Evolutionary conservation across 2,329 filamentous ascomycete species (phyloP).

Genomic region (Curvularia verruculosa): DNA sequence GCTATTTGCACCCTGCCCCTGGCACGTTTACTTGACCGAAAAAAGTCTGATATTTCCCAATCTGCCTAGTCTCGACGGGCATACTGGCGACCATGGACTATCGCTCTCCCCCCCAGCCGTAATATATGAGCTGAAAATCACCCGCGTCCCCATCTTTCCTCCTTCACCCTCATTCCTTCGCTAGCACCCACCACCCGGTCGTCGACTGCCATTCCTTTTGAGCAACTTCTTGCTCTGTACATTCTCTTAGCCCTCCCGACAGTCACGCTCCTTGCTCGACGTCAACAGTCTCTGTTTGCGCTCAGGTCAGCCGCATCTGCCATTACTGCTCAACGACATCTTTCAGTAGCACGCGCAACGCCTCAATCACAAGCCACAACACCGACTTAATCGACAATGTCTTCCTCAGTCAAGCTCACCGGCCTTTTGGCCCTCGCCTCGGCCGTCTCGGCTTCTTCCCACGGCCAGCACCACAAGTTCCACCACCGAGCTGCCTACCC

Average conservation of each 20-base stretch:
- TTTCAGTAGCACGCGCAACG: slow-evolving; percentile 8
- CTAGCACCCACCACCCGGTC: slow-evolving; percentile 12
- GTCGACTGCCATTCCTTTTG: slow-evolving; percentile 15
- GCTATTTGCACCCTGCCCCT: slow-evolving; percentile 13
- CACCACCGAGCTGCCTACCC: slow-evolving; percentile 40
- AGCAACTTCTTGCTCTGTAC: slow-evolving; percentile 17
- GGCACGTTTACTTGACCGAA: slow-evolving; percentile 8
- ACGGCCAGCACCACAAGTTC: slow-evolving; percentile 38
- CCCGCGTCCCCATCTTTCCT: slow-evolving; percentile 8
- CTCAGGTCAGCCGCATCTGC: slow-evolving; percentile 19
- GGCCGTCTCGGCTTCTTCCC: slow-evolving; percentile 49
- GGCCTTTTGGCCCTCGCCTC: slow-evolving; percentile 52
- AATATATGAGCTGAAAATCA: slow-evolving; percentile 13
- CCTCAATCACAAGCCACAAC: background rate
- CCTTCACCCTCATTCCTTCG: slow-evolving; percentile 10
- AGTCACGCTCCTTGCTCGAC: slow-evolving; percentile 15
- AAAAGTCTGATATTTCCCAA: slow-evolving; percentile 10
- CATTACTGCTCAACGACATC: slow-evolving; percentile 13
- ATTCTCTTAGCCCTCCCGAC: slow-evolving; percentile 15
- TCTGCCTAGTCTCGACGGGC: slow-evolving; percentile 3
- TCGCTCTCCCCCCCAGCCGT: slow-evolving; percentile 5
- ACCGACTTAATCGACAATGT: slow-evolving; percentile 41
- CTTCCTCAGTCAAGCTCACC: slow-evolving; percentile 47
- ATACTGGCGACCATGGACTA: background rate
- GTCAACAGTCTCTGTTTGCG: slow-evolving; percentile 16